A percentile compares a stretch with the other conserved stretches of the same genome.
phyloP scores from a whole-genome alignment of 768 basidiomycete genomes.

The Ramaria sp. region DNA sequence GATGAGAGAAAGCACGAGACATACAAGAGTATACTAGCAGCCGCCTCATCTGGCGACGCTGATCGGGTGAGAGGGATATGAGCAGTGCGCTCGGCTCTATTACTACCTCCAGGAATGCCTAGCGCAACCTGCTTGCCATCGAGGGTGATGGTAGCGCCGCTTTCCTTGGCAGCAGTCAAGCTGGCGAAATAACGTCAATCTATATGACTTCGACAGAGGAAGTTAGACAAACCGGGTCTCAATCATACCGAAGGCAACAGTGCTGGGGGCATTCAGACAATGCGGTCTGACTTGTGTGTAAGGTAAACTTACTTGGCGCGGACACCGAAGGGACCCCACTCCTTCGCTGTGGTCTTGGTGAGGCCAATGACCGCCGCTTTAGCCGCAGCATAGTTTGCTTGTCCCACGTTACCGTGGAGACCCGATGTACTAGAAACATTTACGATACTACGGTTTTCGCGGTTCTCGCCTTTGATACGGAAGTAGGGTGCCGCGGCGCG shows the following conservation, averaged over 20 bases:
- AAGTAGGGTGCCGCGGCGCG: constrained; percentile 79
- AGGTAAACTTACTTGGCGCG: constrained; percentile 46
- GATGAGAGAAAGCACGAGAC: constrained; percentile 19
- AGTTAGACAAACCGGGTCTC: constrained; percentile 50
- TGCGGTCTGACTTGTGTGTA: not conserved
- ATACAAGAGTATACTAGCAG: constrained; percentile 65
- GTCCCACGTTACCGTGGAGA: constrained; percentile 80
- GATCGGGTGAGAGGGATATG: constrained; percentile 59
- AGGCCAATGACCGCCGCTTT: constrained; percentile 71
- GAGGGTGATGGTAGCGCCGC: constrained; percentile 64
- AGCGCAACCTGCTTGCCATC: constrained; percentile 77
- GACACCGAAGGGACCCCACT: constrained; percentile 78
- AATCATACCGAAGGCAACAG: constrained; percentile 67
- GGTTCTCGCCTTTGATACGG: constrained; percentile 61
- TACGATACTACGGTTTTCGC: constrained; percentile 64
- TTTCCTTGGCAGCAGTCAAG: constrained; percentile 71
- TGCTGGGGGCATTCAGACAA: constrained; percentile 16
- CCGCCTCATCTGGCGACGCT: constrained; percentile 67
- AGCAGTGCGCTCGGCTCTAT: constrained; percentile 20
- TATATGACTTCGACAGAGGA: not conserved
- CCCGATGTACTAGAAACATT: constrained; percentile 80
- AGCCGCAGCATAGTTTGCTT: constrained; percentile 73
- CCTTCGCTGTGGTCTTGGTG: constrained; percentile 80
- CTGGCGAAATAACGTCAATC: constrained; percentile 22
- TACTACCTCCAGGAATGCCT: constrained; percentile 53